Evolutionary conservation across 768 basidiomycete genomes (phyloP).

Genomic region (Kondoa subrosea): DNA sequence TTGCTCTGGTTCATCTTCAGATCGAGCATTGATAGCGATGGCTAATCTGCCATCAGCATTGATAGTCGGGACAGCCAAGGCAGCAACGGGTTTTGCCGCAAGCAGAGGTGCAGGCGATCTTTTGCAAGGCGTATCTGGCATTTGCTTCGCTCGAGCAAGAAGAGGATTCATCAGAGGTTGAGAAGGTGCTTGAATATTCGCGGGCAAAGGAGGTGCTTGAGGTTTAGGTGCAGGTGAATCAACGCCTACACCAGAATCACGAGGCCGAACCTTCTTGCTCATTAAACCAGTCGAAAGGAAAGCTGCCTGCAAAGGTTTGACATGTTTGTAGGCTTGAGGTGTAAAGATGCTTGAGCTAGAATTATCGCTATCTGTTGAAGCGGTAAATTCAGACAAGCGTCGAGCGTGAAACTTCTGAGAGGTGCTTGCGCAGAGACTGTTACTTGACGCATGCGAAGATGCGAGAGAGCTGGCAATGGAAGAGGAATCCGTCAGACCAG

Average conservation of each 20-base stretch:
- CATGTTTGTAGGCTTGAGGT: slow-evolving; percentile 27
- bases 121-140: slow-evolving; percentile 32
- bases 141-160: slow-evolving; percentile 12
- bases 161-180: background rate
- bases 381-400: background rate
- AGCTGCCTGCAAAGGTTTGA: slow-evolving; percentile 29
- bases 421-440: slow-evolving; percentile 6
- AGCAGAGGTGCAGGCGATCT: background rate
- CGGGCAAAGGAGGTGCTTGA: slow-evolving; percentile 10
- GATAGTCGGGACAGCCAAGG: background rate
- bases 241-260: slow-evolving; percentile 15
- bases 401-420: background rate
- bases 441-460: slow-evolving; percentile 4
- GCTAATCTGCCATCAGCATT: background rate
- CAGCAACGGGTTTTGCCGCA: background rate
- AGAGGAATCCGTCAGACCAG: slow-evolving; percentile 24
- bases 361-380: background rate
- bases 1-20: slow-evolving; percentile 7
- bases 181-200: slow-evolving; percentile 21
- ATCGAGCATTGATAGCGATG: slow-evolving; percentile 1
- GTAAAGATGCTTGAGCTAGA: slow-evolving; percentile 20
- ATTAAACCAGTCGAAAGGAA: slow-evolving; percentile 35
- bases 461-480: slow-evolving; percentile 20
- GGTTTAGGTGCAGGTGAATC: slow-evolving; percentile 10
- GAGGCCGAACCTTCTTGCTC: slow-evolving; percentile 30